These are phyloP conservation scores for Pseudonitzschia multistriata DNA, from an alignment of 108 stramenopile species.

Conservation along the genomic window DNA sequence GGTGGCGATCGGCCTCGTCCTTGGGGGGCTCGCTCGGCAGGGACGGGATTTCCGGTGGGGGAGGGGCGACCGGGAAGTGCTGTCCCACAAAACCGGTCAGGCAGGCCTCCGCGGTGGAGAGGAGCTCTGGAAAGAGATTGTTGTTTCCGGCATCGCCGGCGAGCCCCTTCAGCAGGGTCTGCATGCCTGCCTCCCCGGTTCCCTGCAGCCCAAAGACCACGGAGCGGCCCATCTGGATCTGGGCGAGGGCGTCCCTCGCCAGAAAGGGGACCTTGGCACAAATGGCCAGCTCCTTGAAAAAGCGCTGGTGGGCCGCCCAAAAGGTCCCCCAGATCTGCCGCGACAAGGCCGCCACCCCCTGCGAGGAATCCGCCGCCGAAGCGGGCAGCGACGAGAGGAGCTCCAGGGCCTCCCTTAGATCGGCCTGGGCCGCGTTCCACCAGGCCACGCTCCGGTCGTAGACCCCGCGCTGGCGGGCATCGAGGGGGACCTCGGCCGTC, in stretches of 20 bases:
- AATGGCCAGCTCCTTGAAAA: slow-evolving; percentile 75
- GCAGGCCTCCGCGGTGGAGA: slow-evolving; percentile 41
- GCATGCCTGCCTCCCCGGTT: slow-evolving; percentile 75
- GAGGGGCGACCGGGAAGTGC: slow-evolving; percentile 52
- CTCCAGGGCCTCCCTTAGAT: slow-evolving; percentile 40
- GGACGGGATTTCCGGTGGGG: slow-evolving; percentile 36
- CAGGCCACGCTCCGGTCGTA: slow-evolving; percentile 62
- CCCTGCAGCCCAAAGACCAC: slow-evolving; percentile 81
- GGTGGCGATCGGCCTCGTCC: slow-evolving; percentile 27
- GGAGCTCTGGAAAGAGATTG: slow-evolving; percentile 23
- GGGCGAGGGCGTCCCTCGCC: slow-evolving; percentile 44
- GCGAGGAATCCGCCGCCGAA: slow-evolving; percentile 16
- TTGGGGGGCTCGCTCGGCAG: slow-evolving; percentile 39
- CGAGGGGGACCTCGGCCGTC: slow-evolving; percentile 45
- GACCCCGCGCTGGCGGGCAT: slow-evolving; percentile 30
- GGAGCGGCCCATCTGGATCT: slow-evolving; percentile 43
- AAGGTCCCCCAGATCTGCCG: slow-evolving; percentile 47
- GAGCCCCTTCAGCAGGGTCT: slow-evolving; percentile 35
- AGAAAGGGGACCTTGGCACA: slow-evolving; percentile 70
- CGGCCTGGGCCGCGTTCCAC: slow-evolving; percentile 51
- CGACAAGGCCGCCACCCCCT: slow-evolving; percentile 12
- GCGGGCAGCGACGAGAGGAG: slow-evolving; percentile 1
- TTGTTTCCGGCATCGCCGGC: slow-evolving; percentile 2
- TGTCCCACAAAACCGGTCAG: slow-evolving; percentile 43
- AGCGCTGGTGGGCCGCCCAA: slow-evolving; percentile 82